A percentile compares a stretch with the other conserved stretches of the same genome.
These are phyloP conservation scores for Moringa oleifera DNA, from an alignment of 345 rosid genomes.

Conservation along the genomic window DNA sequence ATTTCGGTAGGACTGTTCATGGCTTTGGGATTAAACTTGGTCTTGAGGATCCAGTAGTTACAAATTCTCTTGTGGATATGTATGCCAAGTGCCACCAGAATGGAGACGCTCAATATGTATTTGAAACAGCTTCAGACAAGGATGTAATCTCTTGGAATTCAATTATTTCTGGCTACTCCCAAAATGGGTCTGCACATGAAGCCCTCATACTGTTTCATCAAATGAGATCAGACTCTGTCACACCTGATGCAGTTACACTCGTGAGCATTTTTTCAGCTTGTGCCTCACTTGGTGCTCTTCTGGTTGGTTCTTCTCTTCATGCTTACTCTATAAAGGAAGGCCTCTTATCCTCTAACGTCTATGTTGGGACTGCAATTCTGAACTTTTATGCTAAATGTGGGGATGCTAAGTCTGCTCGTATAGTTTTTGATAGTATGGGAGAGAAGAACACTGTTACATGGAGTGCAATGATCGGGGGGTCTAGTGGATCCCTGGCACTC, in stretches of 20 bases:
- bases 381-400: conserved; percentile 86
- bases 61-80: conserved; percentile 85
- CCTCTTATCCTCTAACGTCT: conserved; percentile 46
- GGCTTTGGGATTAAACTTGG: conserved; percentile 54
- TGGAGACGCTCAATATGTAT: conserved; percentile 50
- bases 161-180: conserved; percentile 79
- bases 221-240: conserved; percentile 44
- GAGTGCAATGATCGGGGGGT: conserved; percentile 88
- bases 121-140: conserved; percentile 42
- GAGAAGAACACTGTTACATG: conserved; percentile 60
- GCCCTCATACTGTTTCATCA: conserved; percentile 50
- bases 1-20: conserved; percentile 59
- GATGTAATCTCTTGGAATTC: conserved; percentile 77
- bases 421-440: conserved; percentile 47
- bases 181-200: conserved; percentile 48
- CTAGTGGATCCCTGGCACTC: conserved; percentile 42
- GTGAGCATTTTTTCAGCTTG: conserved; percentile 64
- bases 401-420: conserved; percentile 57
- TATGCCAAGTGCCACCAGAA: conserved; percentile 66
- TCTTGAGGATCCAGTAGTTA: conserved; percentile 50
- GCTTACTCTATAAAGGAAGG: conserved; percentile 49
- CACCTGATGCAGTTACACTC: conserved; percentile 82
- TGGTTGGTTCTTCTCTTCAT: conserved; percentile 64
- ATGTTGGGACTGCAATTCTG: conserved; percentile 77
- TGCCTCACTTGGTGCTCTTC: conserved; percentile 51